Conservation (phyloP, 2,329 filamentous ascomycete genomes). For the Xylaria sp. region DNA sequence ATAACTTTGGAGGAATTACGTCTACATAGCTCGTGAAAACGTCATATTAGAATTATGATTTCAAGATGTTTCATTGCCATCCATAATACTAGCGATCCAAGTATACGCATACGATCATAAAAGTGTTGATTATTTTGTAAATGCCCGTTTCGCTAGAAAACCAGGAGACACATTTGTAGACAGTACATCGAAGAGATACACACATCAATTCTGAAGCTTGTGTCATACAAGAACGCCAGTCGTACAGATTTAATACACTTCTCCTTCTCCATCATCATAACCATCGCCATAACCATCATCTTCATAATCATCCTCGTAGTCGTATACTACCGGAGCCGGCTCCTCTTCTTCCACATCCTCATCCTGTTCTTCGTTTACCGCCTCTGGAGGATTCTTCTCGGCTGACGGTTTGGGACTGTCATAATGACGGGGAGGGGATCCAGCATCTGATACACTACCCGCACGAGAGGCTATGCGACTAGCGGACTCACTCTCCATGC, state of each 20-base stretch:
- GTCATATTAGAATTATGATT: background rate
- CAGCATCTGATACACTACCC: conserved; percentile 49
- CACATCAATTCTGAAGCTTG: background rate
- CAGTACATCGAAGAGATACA: background rate
- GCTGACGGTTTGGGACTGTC: conserved; percentile 26
- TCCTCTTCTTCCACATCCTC: conserved; percentile 53
- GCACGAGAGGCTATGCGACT: conserved; percentile 52
- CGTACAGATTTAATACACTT: conserved; percentile 40
- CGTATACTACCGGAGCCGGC: conserved; percentile 53
- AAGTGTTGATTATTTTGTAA: background rate
- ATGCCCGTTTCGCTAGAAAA: background rate
- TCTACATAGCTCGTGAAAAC: too few species aligned
- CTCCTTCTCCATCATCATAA: conserved; percentile 48
- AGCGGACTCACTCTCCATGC: conserved; percentile 56
- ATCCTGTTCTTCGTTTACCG: conserved; percentile 50
- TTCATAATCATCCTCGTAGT: conserved; percentile 47
- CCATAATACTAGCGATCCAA: background rate
- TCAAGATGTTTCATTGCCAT: too few species aligned
- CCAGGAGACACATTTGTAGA: background rate
- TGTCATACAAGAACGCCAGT: conserved; percentile 13
- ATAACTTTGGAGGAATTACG: too few species aligned
- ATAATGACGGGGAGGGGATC: conserved; percentile 44
- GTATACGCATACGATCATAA: too few species aligned
- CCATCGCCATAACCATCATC: conserved; percentile 45
- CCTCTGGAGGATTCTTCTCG: conserved; percentile 51